These are phyloP conservation scores for Metarhizium rileyi DNA, from an alignment of 2,329 filamentous ascomycete species.

Conservation along the genomic window DNA sequence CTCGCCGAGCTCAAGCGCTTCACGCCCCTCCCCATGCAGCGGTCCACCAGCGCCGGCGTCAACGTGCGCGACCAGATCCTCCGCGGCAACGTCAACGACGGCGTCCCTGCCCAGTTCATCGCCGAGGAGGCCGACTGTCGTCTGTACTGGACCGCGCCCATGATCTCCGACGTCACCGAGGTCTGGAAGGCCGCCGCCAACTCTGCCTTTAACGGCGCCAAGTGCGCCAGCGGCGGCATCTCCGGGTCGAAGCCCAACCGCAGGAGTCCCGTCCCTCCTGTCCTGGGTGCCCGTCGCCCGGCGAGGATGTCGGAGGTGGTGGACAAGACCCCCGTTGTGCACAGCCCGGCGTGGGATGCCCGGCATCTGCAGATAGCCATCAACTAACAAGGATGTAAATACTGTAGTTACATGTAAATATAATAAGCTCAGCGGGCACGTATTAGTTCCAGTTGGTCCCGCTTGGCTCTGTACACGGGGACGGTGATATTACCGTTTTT, in stretches of 20 bases:
- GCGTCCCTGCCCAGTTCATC: slow-evolving; percentile 37
- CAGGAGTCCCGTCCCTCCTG: slow-evolving; percentile 1
- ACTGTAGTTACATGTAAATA: too few relatives aligned
- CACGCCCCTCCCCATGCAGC: slow-evolving; percentile 20
- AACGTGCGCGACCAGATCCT: slow-evolving; percentile 32
- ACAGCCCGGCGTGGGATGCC: slow-evolving; percentile 2
- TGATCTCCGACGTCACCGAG: slow-evolving; percentile 34
- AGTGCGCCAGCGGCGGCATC: slow-evolving; percentile 28
- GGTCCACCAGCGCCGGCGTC: slow-evolving; percentile 22
- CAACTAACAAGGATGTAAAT: neutral
- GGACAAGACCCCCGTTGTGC: neutral
- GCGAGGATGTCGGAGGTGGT: slow-evolving; percentile 1
- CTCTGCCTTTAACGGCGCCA: slow-evolving; percentile 30
- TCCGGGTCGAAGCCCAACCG: neutral
- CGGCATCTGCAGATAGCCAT: slow-evolving; percentile 6
- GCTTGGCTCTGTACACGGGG: too few relatives aligned
- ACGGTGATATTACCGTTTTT: too few relatives aligned
- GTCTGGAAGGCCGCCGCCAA: slow-evolving; percentile 36
- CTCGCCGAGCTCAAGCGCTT: slow-evolving; percentile 21
- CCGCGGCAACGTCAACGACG: slow-evolving; percentile 25
- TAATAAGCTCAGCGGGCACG: too few relatives aligned
- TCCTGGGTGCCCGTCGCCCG: neutral
- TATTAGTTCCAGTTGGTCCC: too few relatives aligned
- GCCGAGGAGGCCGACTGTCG: slow-evolving; percentile 39
- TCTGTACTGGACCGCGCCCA: slow-evolving; percentile 40